Evolutionary conservation across 2,329 filamentous ascomycete genomes (phyloP).

Genomic region (Chaetomiaceae sp.): DNA sequence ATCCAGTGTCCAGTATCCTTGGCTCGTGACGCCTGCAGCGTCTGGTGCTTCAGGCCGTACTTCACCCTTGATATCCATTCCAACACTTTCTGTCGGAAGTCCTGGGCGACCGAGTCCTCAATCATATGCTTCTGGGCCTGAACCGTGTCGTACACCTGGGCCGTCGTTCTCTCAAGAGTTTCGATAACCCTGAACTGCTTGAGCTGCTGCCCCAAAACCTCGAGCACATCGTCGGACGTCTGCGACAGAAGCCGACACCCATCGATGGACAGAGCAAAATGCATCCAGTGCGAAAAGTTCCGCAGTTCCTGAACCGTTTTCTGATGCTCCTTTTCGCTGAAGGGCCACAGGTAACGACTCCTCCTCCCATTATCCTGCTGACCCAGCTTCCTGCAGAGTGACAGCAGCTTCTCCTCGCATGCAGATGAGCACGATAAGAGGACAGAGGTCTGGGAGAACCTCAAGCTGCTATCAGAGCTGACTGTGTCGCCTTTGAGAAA

Average conservation of each 20-base stretch:
- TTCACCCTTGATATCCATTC: neutral
- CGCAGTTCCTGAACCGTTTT: constrained; percentile 21
- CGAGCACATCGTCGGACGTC: constrained; percentile 21
- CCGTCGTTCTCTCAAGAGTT: constrained; percentile 2
- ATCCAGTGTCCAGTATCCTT: constrained; percentile 25
- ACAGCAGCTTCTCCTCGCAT: neutral
- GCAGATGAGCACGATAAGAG: neutral
- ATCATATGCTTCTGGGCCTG: neutral
- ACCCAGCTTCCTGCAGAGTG: neutral
- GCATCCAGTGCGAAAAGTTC: constrained; percentile 21
- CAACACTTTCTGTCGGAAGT: neutral
- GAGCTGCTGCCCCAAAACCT: constrained; percentile 20
- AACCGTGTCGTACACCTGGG: neutral
- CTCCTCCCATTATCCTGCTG: neutral
- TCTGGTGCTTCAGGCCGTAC: neutral
- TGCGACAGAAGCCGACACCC: constrained; percentile 22
- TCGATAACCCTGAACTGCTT: constrained; percentile 16
- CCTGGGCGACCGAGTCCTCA: neutral
- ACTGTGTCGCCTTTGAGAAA: neutral
- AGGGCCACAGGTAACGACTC: constrained; percentile 19
- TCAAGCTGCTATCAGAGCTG: neutral
- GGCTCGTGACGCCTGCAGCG: constrained; percentile 7
- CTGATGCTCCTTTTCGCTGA: constrained; percentile 24
- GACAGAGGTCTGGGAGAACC: neutral
- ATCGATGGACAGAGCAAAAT: constrained; percentile 25